phyloP scores from a whole-genome alignment of 257 asterid species.

The Paulownia fortunei region DNA sequence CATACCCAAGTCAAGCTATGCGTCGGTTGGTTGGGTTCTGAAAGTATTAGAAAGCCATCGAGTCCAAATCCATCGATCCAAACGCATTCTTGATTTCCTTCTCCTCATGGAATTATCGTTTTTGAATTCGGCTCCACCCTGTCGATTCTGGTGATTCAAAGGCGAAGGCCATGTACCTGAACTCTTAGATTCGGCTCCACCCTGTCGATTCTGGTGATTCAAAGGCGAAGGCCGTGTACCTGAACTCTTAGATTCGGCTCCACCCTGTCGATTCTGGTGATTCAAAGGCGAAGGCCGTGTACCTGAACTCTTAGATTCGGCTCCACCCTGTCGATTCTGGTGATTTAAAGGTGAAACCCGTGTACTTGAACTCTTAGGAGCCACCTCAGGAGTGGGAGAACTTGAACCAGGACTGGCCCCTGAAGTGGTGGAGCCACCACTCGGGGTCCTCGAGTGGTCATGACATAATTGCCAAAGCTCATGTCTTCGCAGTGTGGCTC shows the following conservation, averaged over 20 bases:
- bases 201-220: no score
- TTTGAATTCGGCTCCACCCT: not conserved
- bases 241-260: no score
- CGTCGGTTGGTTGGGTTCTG: not conserved
- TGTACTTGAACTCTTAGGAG: not conserved
- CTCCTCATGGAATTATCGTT: slow-evolving; percentile 22
- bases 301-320: no score
- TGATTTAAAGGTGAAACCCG: not conserved
- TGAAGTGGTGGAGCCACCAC: slow-evolving; percentile 32
- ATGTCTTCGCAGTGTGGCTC: slow-evolving; percentile 29
- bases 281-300: slow-evolving; percentile 2
- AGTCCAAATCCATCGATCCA: slow-evolving; percentile 33
- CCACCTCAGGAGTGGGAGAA: slow-evolving; percentile 11
- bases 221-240: no score
- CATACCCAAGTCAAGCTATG: not conserved
- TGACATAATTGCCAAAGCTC: slow-evolving; percentile 37
- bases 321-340: not conserved
- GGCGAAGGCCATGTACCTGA: not conserved
- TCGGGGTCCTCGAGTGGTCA: slow-evolving; percentile 44
- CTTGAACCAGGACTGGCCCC: slow-evolving; percentile 16
- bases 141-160: not conserved
- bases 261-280: not conserved
- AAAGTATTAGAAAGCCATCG: slow-evolving; percentile 38
- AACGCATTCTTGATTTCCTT: slow-evolving; percentile 27
- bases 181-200: not conserved